A percentile compares a stretch with the other conserved stretches of the same genome.
These are phyloP conservation scores for Fusarium anguioides DNA, from an alignment of 2,329 filamentous ascomycete species.

Conservation along the genomic window DNA sequence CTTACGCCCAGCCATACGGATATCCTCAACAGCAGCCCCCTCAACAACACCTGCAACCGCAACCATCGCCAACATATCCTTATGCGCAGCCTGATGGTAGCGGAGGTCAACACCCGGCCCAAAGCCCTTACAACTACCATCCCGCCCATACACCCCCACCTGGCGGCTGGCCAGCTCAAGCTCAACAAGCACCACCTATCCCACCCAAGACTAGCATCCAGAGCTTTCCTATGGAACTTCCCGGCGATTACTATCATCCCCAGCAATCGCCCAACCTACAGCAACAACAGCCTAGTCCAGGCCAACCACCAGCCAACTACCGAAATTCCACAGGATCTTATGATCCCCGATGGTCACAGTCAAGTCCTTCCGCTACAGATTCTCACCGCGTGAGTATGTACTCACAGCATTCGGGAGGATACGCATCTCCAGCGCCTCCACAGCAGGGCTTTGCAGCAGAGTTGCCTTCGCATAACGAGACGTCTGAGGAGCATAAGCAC, in stretches of 20 bases:
- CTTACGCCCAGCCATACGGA: slow-evolving; percentile 42
- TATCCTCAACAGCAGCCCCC: slow-evolving; percentile 23
- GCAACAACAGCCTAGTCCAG: slow-evolving; percentile 43
- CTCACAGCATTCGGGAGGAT: slow-evolving; percentile 45
- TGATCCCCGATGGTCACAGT: slow-evolving; percentile 58
- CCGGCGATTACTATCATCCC: slow-evolving; percentile 61
- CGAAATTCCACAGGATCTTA: slow-evolving; percentile 41
- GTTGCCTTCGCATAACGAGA: slow-evolving; percentile 61
- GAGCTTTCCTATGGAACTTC: slow-evolving; percentile 55
- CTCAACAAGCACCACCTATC: slow-evolving; percentile 40
- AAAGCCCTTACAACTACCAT: slow-evolving; percentile 37
- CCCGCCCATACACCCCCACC: slow-evolving; percentile 38
- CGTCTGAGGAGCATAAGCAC: slow-evolving; percentile 56
- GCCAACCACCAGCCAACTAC: slow-evolving; percentile 30
- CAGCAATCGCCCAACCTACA: slow-evolving; percentile 49
- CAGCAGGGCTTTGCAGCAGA: slow-evolving; percentile 57
- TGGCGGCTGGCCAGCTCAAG: background rate
- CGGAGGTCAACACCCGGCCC: slow-evolving; percentile 33
- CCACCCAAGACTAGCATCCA: slow-evolving; percentile 43
- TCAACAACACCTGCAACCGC: slow-evolving; percentile 31
- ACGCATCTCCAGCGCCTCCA: slow-evolving; percentile 54
- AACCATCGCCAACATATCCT: slow-evolving; percentile 43
- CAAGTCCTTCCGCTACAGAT: slow-evolving; percentile 37
- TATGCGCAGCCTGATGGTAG: slow-evolving; percentile 29
- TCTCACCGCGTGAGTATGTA: slow-evolving; percentile 43